Base-by-base conservation (phyloP, 352 stramenopile genomes). In the Aphanomyces invadans region DNA sequence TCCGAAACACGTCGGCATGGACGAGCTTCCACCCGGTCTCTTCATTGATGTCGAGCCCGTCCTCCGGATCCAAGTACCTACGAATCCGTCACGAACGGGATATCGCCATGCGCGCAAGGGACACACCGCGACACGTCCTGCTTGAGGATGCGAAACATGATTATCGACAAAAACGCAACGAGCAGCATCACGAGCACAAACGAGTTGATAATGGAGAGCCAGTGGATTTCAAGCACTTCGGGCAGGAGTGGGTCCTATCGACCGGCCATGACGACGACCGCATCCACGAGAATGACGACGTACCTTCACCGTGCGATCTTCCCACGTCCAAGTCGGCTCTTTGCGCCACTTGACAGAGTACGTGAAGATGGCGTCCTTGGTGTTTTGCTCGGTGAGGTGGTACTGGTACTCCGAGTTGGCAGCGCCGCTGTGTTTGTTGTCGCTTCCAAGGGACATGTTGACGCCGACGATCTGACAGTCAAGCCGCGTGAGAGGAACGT, bases 201-300 rank as follows among this genome's bases (percentile, higher is more conserved):
- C 65, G 92, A 97, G 73, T 99, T 99, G 77, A 99, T 98, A 73
- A 99, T 98, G 19, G 89, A 97, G 48, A 99, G 88, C 96, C 96
- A 99, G 77, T 99, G 96, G 67, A 99, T 97, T 76, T 95, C 80
- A 28, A 90, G 70, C 63, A 89, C 79, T 62, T 89, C 78, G 36
- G 32, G 55, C 25, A 56, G 31, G 19, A 59, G 38, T 23, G 65
- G 52, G 36, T 65, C 46, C 31, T 33, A 46, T 15, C 10, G n/a
- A 48, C 11, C 12, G 9, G 19, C 15, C 25, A 28, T 26, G 28
- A 21, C 48, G 23, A 21, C 15, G 2, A 42, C 11, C 39, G 48
- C 12, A 21, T 28, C 23, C 28, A n/a, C 25, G 45, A 66, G 15
- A n/a, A 56, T 74, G 54, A n/a, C n/a, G 49, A 76, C 45, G 26